Evolutionary conservation across 2,329 filamentous ascomycete genomes (phyloP).

Genomic region (Fusarium zealandicum): DNA sequence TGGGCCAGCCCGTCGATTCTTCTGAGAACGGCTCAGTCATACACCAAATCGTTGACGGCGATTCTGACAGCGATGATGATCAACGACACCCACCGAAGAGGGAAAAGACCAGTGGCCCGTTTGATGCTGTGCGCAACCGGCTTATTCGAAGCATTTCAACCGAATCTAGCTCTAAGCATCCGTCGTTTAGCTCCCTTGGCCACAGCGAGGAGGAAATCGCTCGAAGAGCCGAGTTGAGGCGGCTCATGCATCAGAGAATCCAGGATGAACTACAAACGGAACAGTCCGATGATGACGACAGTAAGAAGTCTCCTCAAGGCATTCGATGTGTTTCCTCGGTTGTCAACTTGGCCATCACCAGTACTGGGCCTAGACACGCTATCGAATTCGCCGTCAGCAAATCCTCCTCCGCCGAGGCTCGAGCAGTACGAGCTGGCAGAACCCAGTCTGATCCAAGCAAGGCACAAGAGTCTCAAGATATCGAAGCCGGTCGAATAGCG

Average conservation of each 20-base stretch:
- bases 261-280: slow-evolving; percentile 63
- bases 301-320: slow-evolving; percentile 39
- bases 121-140: slow-evolving; percentile 55
- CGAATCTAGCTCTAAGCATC: slow-evolving; percentile 50
- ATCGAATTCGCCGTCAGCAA: slow-evolving; percentile 53
- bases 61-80: slow-evolving; percentile 52
- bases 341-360: slow-evolving; percentile 42
- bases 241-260: slow-evolving; percentile 64
- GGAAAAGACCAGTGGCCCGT: slow-evolving; percentile 49
- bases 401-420: slow-evolving; percentile 4
- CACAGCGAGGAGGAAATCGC: slow-evolving; percentile 61
- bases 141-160: slow-evolving; percentile 57
- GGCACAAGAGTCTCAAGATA: not conserved
- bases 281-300: slow-evolving; percentile 47
- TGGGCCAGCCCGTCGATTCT: slow-evolving; percentile 4
- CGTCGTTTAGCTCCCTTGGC: slow-evolving; percentile 52
- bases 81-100: slow-evolving; percentile 35
- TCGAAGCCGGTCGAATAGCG: not conserved
- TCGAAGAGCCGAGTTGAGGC: slow-evolving; percentile 62
- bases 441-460: slow-evolving; percentile 7
- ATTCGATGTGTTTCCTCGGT: slow-evolving; percentile 38
- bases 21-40: slow-evolving; percentile 5
- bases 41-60: slow-evolving; percentile 45
- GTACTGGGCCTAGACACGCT: slow-evolving; percentile 56
- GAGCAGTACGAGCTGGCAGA: not conserved